phyloP scores from a whole-genome alignment of 2,329 filamentous ascomycete genomes.

The Neodidymelliopsis sp. region DNA sequence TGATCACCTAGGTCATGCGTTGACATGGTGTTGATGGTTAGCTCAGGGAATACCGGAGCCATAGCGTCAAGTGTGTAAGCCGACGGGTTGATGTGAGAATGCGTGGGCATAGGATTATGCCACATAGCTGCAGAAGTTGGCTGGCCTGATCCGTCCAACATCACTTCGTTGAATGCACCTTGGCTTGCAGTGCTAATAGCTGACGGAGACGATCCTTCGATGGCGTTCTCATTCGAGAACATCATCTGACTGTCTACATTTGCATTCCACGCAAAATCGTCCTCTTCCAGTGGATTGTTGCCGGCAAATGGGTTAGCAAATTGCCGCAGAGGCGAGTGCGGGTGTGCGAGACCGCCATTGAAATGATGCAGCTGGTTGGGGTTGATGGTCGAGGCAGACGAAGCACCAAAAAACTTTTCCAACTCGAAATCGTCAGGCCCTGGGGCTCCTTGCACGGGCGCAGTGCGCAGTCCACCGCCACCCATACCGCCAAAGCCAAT shows the following conservation, averaged over 20 bases:
- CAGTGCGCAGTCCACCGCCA: slow-evolving; percentile 76
- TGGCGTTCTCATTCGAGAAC: slow-evolving; percentile 74
- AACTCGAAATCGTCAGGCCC: slow-evolving; percentile 69
- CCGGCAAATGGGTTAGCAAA: slow-evolving; percentile 62
- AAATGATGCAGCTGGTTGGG: slow-evolving; percentile 83
- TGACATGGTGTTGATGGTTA: slow-evolving; percentile 72
- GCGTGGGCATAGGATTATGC: slow-evolving; percentile 65
- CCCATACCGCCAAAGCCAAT: slow-evolving; percentile 73
- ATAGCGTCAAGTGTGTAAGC: slow-evolving; percentile 79
- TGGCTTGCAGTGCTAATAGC: slow-evolving; percentile 95
- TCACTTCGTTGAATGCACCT: slow-evolving; percentile 87
- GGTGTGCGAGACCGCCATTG: slow-evolving; percentile 73
- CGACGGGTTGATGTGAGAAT: slow-evolving; percentile 69
- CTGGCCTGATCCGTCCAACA: slow-evolving; percentile 74
- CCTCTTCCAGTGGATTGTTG: slow-evolving; percentile 69
- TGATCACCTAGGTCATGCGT: slow-evolving; percentile 78
- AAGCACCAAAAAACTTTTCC: slow-evolving; percentile 71
- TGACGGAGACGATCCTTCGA: slow-evolving; percentile 94
- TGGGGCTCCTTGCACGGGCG: slow-evolving; percentile 66
- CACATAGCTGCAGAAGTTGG: slow-evolving; percentile 49
- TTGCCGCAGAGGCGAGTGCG: slow-evolving; percentile 56
- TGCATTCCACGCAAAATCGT: slow-evolving; percentile 87
- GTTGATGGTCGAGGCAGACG: slow-evolving; percentile 65
- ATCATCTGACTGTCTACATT: slow-evolving; percentile 75
- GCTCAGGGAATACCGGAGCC: slow-evolving; percentile 76